Conservation (phyloP, 2,329 filamentous ascomycete species). For the Aspergillus calidoustus region DNA sequence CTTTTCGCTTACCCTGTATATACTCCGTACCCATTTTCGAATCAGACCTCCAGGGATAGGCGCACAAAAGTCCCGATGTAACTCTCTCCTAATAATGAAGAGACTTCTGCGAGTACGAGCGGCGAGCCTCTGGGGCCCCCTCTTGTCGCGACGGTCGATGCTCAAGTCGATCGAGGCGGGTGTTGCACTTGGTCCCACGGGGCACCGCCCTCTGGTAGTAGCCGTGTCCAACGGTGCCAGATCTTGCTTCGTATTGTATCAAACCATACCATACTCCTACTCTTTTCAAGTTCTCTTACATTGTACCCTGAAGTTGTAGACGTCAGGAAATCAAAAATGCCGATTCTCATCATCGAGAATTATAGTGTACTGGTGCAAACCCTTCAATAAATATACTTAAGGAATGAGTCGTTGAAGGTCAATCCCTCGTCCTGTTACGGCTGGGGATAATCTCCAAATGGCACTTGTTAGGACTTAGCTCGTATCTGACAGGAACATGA, state of each 20-base stretch:
- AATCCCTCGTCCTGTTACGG: neutral
- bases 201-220: conserved; percentile 1
- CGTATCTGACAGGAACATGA: conserved; percentile 6
- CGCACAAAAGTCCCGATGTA: neutral
- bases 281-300: neutral
- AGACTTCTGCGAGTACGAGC: neutral
- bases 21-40: neutral
- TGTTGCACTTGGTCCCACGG: conserved; percentile 11
- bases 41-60: neutral
- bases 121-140: neutral
- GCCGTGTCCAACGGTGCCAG: conserved; percentile 3
- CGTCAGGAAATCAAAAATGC: neutral
- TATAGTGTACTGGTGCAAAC: neutral
- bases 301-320: neutral
- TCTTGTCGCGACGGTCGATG: neutral
- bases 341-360: neutral
- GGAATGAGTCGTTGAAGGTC: neutral
- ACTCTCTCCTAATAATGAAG: neutral
- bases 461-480: conserved; percentile 1
- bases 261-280: neutral
- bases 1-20: neutral
- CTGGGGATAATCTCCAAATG: conserved; percentile 1
- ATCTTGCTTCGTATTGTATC: conserved; percentile 5
- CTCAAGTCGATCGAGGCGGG: neutral
- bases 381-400: neutral